phyloP scores from a whole-genome alignment of 2,329 filamentous ascomycete genomes.

The Botrytis tulipae region DNA sequence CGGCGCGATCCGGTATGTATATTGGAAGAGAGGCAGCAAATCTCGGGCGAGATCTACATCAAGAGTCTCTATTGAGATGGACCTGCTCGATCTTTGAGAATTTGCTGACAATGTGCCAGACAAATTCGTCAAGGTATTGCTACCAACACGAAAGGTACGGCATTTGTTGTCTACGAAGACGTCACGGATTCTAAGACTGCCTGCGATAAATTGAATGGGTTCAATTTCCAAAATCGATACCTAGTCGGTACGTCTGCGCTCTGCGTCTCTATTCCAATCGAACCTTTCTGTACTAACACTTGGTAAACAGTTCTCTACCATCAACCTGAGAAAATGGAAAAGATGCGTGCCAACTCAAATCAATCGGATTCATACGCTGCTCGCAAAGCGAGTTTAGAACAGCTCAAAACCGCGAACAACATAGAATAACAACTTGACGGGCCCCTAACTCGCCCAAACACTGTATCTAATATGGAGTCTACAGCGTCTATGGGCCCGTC shows the following conservation, averaged over 20 bases:
- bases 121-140: slow-evolving; percentile 99
- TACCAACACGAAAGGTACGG: slow-evolving; percentile 95
- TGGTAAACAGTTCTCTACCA: slow-evolving; percentile 63
- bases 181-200: slow-evolving; percentile 98
- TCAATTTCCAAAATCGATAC: slow-evolving; percentile 99
- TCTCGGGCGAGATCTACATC: neutral
- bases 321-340: slow-evolving; percentile 77
- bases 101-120: slow-evolving; percentile 47
- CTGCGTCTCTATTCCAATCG: slow-evolving; percentile 6
- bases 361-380: slow-evolving; percentile 79
- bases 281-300: slow-evolving; percentile 19
- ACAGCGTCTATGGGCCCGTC: slow-evolving; percentile 30
- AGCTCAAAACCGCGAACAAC: slow-evolving; percentile 94
- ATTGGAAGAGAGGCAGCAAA: neutral
- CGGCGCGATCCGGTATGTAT: slow-evolving; percentile 84
- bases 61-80: neutral
- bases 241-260: slow-evolving; percentile 74
- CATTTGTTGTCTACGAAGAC: slow-evolving; percentile 99
- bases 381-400: slow-evolving; percentile 95
- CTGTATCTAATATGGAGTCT: slow-evolving; percentile 11
- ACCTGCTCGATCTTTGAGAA: slow-evolving; percentile 20
- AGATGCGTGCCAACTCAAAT: slow-evolving; percentile 56
- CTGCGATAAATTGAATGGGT: slow-evolving; percentile 99
- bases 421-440: slow-evolving; percentile 93
- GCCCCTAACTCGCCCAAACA: slow-evolving; percentile 35